phyloP scores from a whole-genome alignment of 768 basidiomycete species.

The Collybia nuda region DNA sequence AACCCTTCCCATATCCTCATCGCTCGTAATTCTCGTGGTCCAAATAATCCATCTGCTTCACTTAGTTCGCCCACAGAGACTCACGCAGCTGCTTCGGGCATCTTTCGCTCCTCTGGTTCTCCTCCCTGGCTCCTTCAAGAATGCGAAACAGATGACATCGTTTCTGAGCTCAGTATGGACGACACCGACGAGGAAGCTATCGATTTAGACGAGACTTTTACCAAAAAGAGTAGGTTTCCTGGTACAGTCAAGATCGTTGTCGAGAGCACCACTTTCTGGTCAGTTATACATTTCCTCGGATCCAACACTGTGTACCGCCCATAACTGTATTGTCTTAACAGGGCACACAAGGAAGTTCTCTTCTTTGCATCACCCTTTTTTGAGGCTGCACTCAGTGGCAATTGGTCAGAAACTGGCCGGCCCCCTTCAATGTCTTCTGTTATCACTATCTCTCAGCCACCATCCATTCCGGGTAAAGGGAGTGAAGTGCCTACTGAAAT shows the following conservation, averaged over 20 bases:
- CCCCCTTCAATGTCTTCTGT: slow-evolving; percentile 79
- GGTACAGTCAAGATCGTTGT: slow-evolving; percentile 92
- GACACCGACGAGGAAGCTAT: slow-evolving; percentile 71
- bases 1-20: slow-evolving; percentile 89
- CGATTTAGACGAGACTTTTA: slow-evolving; percentile 81
- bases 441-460: slow-evolving; percentile 81
- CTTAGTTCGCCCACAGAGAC: slow-evolving; percentile 87
- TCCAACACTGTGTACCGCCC: neutral
- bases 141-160: slow-evolving; percentile 66
- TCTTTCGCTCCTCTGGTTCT: slow-evolving; percentile 79
- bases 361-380: slow-evolving; percentile 96
- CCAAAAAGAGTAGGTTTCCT: slow-evolving; percentile 62
- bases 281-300: slow-evolving; percentile 29
- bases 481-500: slow-evolving; percentile 49
- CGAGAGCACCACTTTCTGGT: slow-evolving; percentile 90
- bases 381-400: slow-evolving; percentile 84
- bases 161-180: slow-evolving; percentile 65
- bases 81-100: slow-evolving; percentile 82
- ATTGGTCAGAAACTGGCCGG: slow-evolving; percentile 89
- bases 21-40: slow-evolving; percentile 79
- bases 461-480: slow-evolving; percentile 50
- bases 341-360: slow-evolving; percentile 90
- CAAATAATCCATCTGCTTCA: slow-evolving; percentile 73
- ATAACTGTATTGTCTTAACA: slow-evolving; percentile 25
- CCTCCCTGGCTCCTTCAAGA: slow-evolving; percentile 82